Percentiles rank a stretch among this genome's conserved stretches.
Evolutionary conservation across 176 grass and related monocot genomes (phyloP).

Genomic region (Dendrocalamus sinicus): DNA sequence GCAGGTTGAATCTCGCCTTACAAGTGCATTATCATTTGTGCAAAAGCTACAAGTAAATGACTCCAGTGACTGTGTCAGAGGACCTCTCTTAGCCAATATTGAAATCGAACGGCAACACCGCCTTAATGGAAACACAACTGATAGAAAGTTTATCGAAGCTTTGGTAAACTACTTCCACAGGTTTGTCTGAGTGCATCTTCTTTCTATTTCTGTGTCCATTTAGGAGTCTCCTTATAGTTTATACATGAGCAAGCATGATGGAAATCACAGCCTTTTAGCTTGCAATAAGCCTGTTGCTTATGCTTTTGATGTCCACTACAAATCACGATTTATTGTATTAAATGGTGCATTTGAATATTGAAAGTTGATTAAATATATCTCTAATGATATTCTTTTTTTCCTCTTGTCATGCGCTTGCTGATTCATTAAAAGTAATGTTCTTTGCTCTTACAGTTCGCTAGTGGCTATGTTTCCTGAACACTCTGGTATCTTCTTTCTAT

Average conservation of each 20-base stretch:
- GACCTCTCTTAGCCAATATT: conserved; percentile 79
- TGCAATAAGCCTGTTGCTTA: background rate
- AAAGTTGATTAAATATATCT: background rate
- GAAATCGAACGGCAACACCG: conserved; percentile 78
- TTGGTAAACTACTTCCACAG: conserved; percentile 80
- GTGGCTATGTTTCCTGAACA: conserved; percentile 10
- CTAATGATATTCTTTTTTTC: background rate
- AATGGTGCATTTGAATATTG: background rate
- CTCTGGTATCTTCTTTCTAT: background rate
- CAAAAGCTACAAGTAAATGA: conserved; percentile 75
- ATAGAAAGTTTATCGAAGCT: conserved; percentile 69
- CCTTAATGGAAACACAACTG: conserved; percentile 57
- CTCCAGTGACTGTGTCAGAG: conserved; percentile 67
- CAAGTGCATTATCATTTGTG: conserved; percentile 77
- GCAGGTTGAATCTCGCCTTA: conserved; percentile 83
- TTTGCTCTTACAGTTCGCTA: conserved; percentile 11
- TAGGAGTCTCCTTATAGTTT: conserved; percentile 22
- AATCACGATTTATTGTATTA: conserved; percentile 4
- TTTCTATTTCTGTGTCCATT: conserved; percentile 1
- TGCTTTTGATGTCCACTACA: conserved; percentile 4
- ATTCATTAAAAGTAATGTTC: conserved; percentile 1
- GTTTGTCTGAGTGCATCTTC: conserved; percentile 49
- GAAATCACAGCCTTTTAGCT: conserved; percentile 22
- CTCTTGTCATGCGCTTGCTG: background rate
- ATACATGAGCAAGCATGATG: conserved; percentile 21